Percentiles rank a stretch among this genome's conserved stretches.
These are phyloP conservation scores for Dispira simplex DNA, from an alignment of 192 early-diverging fungal genomes.

Conservation along the genomic window DNA sequence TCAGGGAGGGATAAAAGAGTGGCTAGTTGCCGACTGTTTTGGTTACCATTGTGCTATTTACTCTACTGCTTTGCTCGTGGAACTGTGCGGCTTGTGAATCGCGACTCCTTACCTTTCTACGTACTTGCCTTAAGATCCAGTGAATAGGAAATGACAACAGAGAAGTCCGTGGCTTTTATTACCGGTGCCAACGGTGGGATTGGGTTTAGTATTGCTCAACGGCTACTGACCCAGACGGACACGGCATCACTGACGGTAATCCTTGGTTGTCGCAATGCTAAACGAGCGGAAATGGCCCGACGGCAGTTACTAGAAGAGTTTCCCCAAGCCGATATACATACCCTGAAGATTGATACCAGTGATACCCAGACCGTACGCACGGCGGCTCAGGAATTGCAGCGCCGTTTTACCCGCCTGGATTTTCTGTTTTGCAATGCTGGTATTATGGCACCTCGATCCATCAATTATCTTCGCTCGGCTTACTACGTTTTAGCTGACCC, in stretches of 20 bases:
- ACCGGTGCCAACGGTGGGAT: constrained; percentile 7
- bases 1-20: too few species aligned
- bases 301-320: constrained; percentile 10
- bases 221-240: background rate
- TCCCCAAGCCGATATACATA: constrained; percentile 12
- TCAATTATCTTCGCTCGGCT: constrained; percentile 12
- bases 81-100: too few species aligned
- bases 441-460: constrained; percentile 18
- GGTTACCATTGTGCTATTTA: too few species aligned
- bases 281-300: constrained; percentile 15
- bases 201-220: constrained; percentile 6
- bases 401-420: constrained; percentile 11
- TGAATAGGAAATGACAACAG: background rate
- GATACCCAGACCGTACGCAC: constrained; percentile 17
- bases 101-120: too few species aligned
- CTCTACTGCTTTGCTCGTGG: too few species aligned
- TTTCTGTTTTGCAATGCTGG: constrained; percentile 32
- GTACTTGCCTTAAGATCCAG: too few species aligned
- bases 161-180: background rate
- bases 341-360: constrained; percentile 27
- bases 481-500: constrained; percentile 20
- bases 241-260: constrained; percentile 12
- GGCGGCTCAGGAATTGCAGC: constrained; percentile 12
- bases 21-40: too few species aligned
- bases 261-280: constrained; percentile 24